Conservation (phyloP, 352 stramenopile species). For the Blastocystis sp. region DNA sequence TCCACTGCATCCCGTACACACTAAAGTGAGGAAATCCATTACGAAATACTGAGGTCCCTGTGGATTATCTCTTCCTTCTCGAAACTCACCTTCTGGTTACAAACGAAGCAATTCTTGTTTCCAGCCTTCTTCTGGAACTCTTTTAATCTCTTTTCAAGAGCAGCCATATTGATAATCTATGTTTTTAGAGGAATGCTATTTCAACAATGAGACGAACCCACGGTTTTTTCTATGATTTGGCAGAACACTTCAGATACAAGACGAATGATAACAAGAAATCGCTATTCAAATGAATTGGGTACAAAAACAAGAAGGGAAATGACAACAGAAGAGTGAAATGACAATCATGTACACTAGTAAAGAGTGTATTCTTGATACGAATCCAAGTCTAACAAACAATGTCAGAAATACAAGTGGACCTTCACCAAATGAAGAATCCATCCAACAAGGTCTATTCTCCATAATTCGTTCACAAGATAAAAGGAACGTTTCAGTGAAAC, state of each 20-base stretch:
- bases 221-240: not conserved
- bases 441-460: not conserved
- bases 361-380: not conserved
- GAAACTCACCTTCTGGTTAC: slow-evolving; percentile 28
- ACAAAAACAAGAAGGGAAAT: no score
- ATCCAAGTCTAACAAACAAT: not conserved
- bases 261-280: not conserved
- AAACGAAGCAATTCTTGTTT: slow-evolving; percentile 55
- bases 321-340: not conserved
- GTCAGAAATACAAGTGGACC: not conserved
- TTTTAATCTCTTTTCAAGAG: slow-evolving; percentile 34
- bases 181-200: not conserved
- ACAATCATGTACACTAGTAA: no score
- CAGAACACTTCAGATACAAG: not conserved
- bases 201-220: not conserved
- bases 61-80: not conserved
- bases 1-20: slow-evolving; percentile 49
- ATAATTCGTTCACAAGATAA: no score
- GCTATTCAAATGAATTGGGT: not conserved
- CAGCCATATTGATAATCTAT: not conserved
- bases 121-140: slow-evolving; percentile 57
- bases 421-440: not conserved
- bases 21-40: slow-evolving; percentile 57
- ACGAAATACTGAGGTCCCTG: slow-evolving; percentile 57
- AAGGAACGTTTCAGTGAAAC: no score